Evolutionary conservation across 2,329 filamentous ascomycete species (phyloP), one percentile per base, ranked within the genome.

Genomic region (Alternaria sp.): DNA sequence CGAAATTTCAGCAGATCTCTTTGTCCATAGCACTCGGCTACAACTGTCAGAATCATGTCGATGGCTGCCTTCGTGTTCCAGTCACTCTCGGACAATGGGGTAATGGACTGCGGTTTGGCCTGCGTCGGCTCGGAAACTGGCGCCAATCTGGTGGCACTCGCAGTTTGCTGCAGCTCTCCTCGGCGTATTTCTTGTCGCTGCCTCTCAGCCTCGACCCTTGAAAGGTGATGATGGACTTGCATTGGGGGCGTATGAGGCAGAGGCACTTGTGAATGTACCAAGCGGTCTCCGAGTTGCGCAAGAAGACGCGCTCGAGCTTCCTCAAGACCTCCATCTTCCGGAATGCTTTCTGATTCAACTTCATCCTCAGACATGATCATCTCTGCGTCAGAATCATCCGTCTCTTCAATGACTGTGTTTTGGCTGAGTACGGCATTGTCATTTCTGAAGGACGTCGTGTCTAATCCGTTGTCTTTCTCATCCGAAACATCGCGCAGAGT

Each of bases 21-120:
- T 81, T 98, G 95, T 2, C 95, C 94, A 80, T 94, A 98, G 69
- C 92, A 89, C 80, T 97, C 94, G 71, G 93, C 94, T 51, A 92
- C 90, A 37, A 97, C 86, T 0, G 92, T 96, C 70, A 97, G 84
- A 57, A 97, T 92, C 93, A 97, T 97, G 80, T 96, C 94, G 33
- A 97, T 84, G 44, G 93, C 94, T n/a, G 89, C 90, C 26, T 87
- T 84, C 1, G 78, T 81, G 57, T 81, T 80, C 30, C 71, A 65
- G 21, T 74, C 82, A 84, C 85, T 76, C 86, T 88, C 72, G 30
- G 55, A 58, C 44, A 62, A 43, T 28, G 23, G 59, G 26, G 41
- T 18, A 14, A 45, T 57, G 15, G 47, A 56, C n/a, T 20, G 14
- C 11, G 25, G 18, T 30, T 20, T 50, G 44, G 51, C 33, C 20